These are phyloP conservation scores for Saturnispora gosingensis DNA, from an alignment of 805 yeast genomes.

Conservation along the genomic window DNA sequence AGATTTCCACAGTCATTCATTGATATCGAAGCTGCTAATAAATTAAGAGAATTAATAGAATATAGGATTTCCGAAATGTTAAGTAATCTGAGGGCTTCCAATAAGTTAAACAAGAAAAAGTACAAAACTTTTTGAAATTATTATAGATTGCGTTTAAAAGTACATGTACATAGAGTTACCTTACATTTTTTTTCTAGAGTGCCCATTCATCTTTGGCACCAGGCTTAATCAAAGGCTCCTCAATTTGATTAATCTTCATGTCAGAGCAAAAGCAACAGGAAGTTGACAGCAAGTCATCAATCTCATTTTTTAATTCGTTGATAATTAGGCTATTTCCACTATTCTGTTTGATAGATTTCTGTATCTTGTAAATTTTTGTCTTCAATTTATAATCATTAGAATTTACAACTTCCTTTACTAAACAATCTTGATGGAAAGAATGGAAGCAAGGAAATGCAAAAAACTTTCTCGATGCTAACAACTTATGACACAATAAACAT, in stretches of 20 bases:
- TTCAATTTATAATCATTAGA: slow-evolving; percentile 62
- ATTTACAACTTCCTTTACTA: slow-evolving; percentile 49
- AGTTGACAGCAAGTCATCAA: slow-evolving; percentile 50
- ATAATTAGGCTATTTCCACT: slow-evolving; percentile 25
- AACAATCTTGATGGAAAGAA: slow-evolving; percentile 81
- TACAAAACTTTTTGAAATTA: slow-evolving; percentile 14
- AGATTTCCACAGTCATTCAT: slow-evolving; percentile 76
- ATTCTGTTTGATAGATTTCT: slow-evolving; percentile 32
- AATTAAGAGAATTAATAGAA: slow-evolving; percentile 63
- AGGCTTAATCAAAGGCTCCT: slow-evolving; percentile 43
- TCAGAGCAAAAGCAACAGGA: slow-evolving; percentile 77
- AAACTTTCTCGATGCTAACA: slow-evolving; percentile 65
- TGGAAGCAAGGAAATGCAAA: slow-evolving; percentile 85
- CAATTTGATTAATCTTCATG: slow-evolving; percentile 58
- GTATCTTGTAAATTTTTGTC: slow-evolving; percentile 49
- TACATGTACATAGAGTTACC: neutral
- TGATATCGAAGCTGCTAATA: slow-evolving; percentile 65
- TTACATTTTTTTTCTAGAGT: slow-evolving; percentile 19
- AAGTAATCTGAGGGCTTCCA: slow-evolving; percentile 21
- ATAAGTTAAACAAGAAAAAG: slow-evolving; percentile 11
- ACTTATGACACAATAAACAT: slow-evolving; percentile 61
- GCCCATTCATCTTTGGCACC: slow-evolving; percentile 41
- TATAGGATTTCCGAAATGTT: slow-evolving; percentile 45
- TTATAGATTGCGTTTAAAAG: neutral
- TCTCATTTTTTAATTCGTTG: slow-evolving; percentile 32